A percentile compares a stretch with the other conserved stretches of the same genome.
Evolutionary conservation across 1,139 yeast genomes (phyloP).

Genomic region (Sugiyamaella paludigena): DNA sequence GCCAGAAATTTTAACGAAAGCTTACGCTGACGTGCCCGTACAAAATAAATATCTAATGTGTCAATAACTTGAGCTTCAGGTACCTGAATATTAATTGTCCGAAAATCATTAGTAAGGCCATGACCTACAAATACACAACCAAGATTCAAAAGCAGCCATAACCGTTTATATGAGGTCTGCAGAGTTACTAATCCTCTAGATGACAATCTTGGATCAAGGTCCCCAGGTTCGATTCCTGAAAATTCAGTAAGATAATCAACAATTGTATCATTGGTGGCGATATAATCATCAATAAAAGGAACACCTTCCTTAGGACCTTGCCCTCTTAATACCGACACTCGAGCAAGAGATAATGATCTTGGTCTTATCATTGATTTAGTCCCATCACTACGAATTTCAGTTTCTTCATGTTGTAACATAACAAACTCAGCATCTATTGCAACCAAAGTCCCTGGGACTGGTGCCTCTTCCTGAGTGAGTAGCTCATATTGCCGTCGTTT

Average conservation of each 20-base stretch:
- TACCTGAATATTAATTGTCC: conserved; percentile 87
- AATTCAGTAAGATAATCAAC: conserved; percentile 85
- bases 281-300: conserved; percentile 92
- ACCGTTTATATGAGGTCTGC: conserved; percentile 79
- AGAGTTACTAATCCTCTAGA: conserved; percentile 69
- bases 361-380: conserved; percentile 68
- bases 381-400: conserved; percentile 75
- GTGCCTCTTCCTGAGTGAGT: conserved; percentile 65
- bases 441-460: conserved; percentile 68
- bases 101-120: conserved; percentile 85
- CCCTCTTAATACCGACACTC: conserved; percentile 85
- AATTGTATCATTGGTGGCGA: conserved; percentile 63
- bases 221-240: conserved; percentile 93
- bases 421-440: conserved; percentile 99
- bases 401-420: conserved; percentile 70
- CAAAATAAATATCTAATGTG: conserved; percentile 76
- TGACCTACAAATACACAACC: conserved; percentile 96
- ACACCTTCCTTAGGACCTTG: conserved; percentile 59
- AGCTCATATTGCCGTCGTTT: conserved; percentile 62
- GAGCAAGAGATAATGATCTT: conserved; percentile 71
- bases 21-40: conserved; percentile 67
- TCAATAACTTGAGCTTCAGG: conserved; percentile 85
- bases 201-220: conserved; percentile 71
- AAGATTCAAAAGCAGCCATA: conserved; percentile 82
- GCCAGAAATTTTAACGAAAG: conserved; percentile 88